phyloP scores from a whole-genome alignment of 805 yeast genomes.

The Ogataea salicorniae region DNA sequence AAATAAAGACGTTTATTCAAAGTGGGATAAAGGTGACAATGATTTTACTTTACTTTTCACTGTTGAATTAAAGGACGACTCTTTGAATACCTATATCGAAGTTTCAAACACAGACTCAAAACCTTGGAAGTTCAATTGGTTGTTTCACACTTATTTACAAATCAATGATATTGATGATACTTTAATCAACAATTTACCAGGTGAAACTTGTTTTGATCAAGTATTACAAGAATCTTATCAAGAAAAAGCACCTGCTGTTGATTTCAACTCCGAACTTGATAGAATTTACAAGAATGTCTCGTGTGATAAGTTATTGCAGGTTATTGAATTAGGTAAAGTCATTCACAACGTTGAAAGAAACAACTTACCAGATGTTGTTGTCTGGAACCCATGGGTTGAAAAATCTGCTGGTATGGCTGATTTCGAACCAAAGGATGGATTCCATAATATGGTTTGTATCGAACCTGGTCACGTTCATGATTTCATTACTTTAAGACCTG shows the following conservation, averaged over 20 bases:
- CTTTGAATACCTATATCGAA: slow-evolving; percentile 64
- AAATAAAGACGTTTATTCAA: slow-evolving; percentile 48
- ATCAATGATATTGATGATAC: slow-evolving; percentile 75
- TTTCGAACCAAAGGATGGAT: slow-evolving; percentile 83
- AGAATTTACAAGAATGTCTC: slow-evolving; percentile 69
- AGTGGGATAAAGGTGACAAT: slow-evolving; percentile 50
- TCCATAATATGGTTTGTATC: slow-evolving; percentile 82
- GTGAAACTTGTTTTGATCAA: slow-evolving; percentile 72
- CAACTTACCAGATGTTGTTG: slow-evolving; percentile 64
- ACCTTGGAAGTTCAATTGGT: slow-evolving; percentile 82
- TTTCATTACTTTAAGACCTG: slow-evolving; percentile 60
- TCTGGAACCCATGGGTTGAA: slow-evolving; percentile 96
- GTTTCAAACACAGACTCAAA: slow-evolving; percentile 65
- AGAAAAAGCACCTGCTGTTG: slow-evolving; percentile 71
- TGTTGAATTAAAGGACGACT: slow-evolving; percentile 52
- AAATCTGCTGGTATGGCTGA: slow-evolving; percentile 83
- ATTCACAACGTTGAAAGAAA: slow-evolving; percentile 60
- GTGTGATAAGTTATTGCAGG: slow-evolving; percentile 51
- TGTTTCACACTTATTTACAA: slow-evolving; percentile 85
- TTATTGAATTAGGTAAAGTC: slow-evolving; percentile 67
- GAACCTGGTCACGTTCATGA: slow-evolving; percentile 89
- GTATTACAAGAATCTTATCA: slow-evolving; percentile 54
- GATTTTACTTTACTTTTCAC: slow-evolving; percentile 79
- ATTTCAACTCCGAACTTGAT: slow-evolving; percentile 76
- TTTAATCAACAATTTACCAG: slow-evolving; percentile 72